Percentiles rank a stretch among this genome's conserved stretches.
Conservation (phyloP, 805 yeast species). For the Tetrapisispora iriomotensis region DNA sequence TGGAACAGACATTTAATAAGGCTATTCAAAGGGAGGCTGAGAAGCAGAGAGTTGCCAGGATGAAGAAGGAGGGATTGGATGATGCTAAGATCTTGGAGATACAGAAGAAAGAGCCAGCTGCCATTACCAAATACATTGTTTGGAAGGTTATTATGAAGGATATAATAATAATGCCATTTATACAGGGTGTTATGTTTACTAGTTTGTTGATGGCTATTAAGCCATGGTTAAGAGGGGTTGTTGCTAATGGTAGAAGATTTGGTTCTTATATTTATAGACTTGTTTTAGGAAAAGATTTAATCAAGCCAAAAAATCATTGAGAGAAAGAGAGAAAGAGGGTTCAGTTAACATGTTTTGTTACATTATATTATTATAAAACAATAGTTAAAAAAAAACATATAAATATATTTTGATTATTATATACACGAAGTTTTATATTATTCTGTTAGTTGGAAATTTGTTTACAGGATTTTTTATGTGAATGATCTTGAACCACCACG, state of each 20-base stretch:
- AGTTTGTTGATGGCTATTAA: conserved; percentile 31
- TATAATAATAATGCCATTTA: conserved; percentile 42
- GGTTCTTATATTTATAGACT: conserved; percentile 16
- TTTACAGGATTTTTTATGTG: conserved; percentile 31
- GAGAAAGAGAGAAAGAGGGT: too few species aligned
- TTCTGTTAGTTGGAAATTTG: neutral
- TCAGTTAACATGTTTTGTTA: too few species aligned
- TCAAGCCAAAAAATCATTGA: conserved; percentile 1
- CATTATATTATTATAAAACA: too few species aligned
- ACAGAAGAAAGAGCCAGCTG: conserved; percentile 9
- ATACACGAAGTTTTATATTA: conserved; percentile 1
- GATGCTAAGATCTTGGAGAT: conserved; percentile 1
- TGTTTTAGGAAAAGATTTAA: conserved; percentile 3
- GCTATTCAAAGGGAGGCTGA: conserved; percentile 26
- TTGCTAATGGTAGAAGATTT: conserved; percentile 18
- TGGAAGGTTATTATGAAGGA: conserved; percentile 41
- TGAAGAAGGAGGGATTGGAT: conserved; percentile 5
- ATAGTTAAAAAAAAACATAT: too few species aligned
- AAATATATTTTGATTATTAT: neutral
- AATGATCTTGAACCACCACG: conserved; percentile 87
- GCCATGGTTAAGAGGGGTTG: conserved; percentile 29
- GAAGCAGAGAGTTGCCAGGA: conserved; percentile 10
- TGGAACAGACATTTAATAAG: conserved; percentile 49
- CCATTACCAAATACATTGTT: conserved; percentile 35
- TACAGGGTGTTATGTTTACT: conserved; percentile 43